phyloP scores from a whole-genome alignment of 305 asterid genomes.

The Andrographis paniculata region DNA sequence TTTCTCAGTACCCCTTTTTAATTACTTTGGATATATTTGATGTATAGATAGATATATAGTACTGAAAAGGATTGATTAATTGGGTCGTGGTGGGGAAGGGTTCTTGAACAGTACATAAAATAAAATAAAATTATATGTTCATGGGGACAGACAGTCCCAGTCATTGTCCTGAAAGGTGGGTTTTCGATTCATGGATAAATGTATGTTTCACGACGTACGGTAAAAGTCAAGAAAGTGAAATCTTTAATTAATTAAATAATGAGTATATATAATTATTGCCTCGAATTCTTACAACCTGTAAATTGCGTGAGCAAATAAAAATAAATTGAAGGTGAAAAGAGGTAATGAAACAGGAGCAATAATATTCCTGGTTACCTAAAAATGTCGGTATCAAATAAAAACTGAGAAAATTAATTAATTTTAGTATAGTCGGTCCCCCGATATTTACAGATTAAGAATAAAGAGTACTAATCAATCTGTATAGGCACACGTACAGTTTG shows the following conservation, averaged over 20 bases:
- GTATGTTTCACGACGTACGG: too few species aligned
- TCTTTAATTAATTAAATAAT: slow-evolving; percentile 10
- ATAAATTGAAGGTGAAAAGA: slow-evolving; percentile 7
- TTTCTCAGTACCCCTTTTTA: neutral
- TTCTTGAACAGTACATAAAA: too few species aligned
- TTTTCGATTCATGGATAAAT: too few species aligned
- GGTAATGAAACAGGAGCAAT: slow-evolving; percentile 18
- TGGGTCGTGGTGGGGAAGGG: too few species aligned
- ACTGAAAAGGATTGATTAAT: too few species aligned
- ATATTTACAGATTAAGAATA: slow-evolving; percentile 66
- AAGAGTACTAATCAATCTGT: slow-evolving; percentile 14
- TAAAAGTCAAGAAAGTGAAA: too few species aligned
- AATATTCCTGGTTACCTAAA: slow-evolving; percentile 1
- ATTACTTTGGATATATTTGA: neutral
- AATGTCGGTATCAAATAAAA: slow-evolving; percentile 10
- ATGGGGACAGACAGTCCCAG: slow-evolving; percentile 17
- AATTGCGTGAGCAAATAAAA: neutral
- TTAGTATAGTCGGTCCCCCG: slow-evolving; percentile 31
- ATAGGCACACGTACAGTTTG: too few species aligned
- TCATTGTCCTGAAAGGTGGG: slow-evolving; percentile 42
- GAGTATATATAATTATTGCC: too few species aligned
- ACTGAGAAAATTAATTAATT: slow-evolving; percentile 13
- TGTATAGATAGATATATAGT: too few species aligned
- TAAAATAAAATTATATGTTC: too few species aligned
- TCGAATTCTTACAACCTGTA: too few species aligned